A percentile compares a stretch with the other conserved stretches of the same genome.
phyloP scores from a whole-genome alignment of 176 grass and related monocot species.

The Cenchrus fungigraminus region DNA sequence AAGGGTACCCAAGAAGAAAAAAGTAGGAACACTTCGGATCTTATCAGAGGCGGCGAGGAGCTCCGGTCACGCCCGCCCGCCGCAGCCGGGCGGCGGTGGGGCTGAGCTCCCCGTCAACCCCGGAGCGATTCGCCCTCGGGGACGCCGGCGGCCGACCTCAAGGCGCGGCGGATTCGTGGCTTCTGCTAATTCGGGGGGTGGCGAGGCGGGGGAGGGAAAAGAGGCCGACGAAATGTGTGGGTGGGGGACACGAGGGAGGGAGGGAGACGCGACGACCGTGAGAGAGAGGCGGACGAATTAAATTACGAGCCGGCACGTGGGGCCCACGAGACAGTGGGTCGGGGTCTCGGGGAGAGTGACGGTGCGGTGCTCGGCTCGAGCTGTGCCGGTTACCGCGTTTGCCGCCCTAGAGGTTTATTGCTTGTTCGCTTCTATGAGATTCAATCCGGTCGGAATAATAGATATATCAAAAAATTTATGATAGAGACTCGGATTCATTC shows the following conservation, averaged over 20 bases:
- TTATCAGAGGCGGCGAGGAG: slow-evolving; percentile 36
- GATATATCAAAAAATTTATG: too few species aligned
- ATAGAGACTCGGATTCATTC: too few species aligned
- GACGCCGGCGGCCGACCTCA: slow-evolving; percentile 11
- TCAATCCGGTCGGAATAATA: too few species aligned
- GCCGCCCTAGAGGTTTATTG: slow-evolving; percentile 25
- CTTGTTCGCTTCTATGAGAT: too few species aligned
- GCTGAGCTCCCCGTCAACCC: not conserved
- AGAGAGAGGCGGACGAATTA: slow-evolving; percentile 38
- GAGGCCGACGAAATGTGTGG: slow-evolving; percentile 32
- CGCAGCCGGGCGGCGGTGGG: not conserved
- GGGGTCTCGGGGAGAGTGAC: not conserved
- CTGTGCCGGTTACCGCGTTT: not conserved
- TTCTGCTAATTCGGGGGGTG: slow-evolving; percentile 33
- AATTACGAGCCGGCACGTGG: slow-evolving; percentile 39
- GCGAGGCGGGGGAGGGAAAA: not conserved
- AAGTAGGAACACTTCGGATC: slow-evolving; percentile 33
- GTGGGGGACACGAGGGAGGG: slow-evolving; percentile 42
- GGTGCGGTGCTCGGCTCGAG: slow-evolving; percentile 34
- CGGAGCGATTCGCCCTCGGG: not conserved
- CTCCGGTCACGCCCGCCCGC: slow-evolving; percentile 35
- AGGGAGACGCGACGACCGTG: slow-evolving; percentile 36
- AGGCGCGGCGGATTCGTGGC: not conserved
- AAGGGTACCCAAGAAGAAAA: too few species aligned
- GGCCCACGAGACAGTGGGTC: not conserved